Conservation (phyloP, 2,329 filamentous ascomycete genomes). For the Incumbomyces delicatus region DNA sequence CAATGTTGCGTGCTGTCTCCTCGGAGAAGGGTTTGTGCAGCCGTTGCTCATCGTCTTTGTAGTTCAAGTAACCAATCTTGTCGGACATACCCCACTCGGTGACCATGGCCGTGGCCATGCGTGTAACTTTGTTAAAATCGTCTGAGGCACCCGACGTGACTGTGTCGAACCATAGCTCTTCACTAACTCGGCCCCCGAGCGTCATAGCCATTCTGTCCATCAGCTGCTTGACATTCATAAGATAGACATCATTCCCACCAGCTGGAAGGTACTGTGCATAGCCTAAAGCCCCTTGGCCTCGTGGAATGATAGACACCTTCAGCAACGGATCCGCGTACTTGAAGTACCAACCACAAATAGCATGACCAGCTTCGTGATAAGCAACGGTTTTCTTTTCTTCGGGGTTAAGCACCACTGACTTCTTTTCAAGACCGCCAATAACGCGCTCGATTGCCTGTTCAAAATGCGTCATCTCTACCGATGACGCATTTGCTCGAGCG, state of each 20-base stretch:
- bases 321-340: slow-evolving; percentile 91
- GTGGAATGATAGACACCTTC: slow-evolving; percentile 97
- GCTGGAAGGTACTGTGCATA: slow-evolving; percentile 96
- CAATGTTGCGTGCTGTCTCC: slow-evolving; percentile 83
- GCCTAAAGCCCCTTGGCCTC: slow-evolving; percentile 82
- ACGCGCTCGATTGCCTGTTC: slow-evolving; percentile 97
- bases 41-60: slow-evolving; percentile 70
- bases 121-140: slow-evolving; percentile 97
- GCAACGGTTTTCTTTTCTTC: slow-evolving; percentile 93
- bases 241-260: slow-evolving; percentile 65
- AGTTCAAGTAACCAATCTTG: slow-evolving; percentile 87
- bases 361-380: slow-evolving; percentile 96
- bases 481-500: slow-evolving; percentile 69
- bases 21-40: slow-evolving; percentile 94
- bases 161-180: slow-evolving; percentile 93
- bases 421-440: slow-evolving; percentile 92
- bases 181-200: slow-evolving; percentile 84
- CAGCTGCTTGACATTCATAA: slow-evolving; percentile 90
- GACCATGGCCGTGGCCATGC: slow-evolving; percentile 94
- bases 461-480: slow-evolving; percentile 81
- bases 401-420: slow-evolving; percentile 84
- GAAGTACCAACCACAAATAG: slow-evolving; percentile 97
- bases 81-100: slow-evolving; percentile 99
- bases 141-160: slow-evolving; percentile 92
- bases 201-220: slow-evolving; percentile 99